Evolutionary conservation across 2,329 filamentous ascomycete species (phyloP).

Genomic region (Nectriaceae sp.): DNA sequence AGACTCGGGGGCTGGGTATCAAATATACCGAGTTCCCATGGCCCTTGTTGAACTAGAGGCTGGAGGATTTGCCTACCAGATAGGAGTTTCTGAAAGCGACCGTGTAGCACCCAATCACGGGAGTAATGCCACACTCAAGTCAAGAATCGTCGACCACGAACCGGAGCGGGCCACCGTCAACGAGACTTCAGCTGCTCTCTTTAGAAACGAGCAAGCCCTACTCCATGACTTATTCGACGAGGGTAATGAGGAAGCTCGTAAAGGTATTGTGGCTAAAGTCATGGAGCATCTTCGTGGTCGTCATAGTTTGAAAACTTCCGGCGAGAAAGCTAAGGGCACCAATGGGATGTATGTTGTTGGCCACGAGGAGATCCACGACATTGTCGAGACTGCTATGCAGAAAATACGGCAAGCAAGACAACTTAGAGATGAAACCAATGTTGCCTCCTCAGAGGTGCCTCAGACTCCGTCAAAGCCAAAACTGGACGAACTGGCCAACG

Average conservation of each 20-base stretch:
- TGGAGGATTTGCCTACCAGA: constrained; percentile 9
- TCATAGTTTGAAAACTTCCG: neutral
- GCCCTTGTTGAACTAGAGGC: constrained; percentile 5
- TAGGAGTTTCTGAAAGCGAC: constrained; percentile 16
- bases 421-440: neutral
- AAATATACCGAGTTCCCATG: constrained; percentile 16
- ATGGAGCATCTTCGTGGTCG: constrained; percentile 20
- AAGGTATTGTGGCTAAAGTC: constrained; percentile 17
- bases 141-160: neutral
- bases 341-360: constrained; percentile 23
- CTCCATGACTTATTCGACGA: neutral
- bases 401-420: constrained; percentile 14
- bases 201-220: neutral
- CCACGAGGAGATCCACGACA: constrained; percentile 24
- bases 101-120: neutral
- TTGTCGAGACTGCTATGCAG: constrained; percentile 21
- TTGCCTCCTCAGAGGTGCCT: neutral
- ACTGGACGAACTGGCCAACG: constrained; percentile 19
- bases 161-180: neutral
- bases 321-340: constrained; percentile 9
- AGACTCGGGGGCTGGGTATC: neutral
- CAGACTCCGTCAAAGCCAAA: constrained; percentile 15
- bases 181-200: neutral
- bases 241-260: constrained; percentile 1
- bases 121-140: neutral